Percentiles rank a stretch among this genome's conserved stretches.
Evolutionary conservation across 75 land plant species (phyloP).

Genomic region (Cupressus sempervirens): DNA sequence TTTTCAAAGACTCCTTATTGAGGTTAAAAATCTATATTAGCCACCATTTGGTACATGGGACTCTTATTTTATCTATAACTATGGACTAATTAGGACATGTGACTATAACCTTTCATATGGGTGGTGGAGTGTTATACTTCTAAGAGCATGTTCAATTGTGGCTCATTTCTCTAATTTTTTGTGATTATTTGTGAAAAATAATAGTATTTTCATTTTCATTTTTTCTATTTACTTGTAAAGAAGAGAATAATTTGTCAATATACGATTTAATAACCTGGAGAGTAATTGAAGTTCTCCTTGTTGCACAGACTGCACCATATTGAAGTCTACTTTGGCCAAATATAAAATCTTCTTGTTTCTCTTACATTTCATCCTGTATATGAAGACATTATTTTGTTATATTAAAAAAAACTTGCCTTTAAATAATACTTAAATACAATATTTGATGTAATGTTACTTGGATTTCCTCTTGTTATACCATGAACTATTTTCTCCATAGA

Average conservation of each 20-base stretch:
- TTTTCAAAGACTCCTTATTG: too few species aligned
- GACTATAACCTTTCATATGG: too few species aligned
- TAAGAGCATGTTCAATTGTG: neutral
- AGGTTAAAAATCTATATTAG: too few species aligned
- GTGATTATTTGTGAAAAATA: neutral
- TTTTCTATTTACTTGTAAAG: constrained; percentile 15
- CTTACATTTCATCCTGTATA: neutral
- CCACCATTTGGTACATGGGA: too few species aligned
- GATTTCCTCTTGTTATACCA: neutral
- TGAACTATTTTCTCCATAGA: neutral
- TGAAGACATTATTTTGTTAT: neutral
- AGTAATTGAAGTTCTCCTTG: constrained; percentile 16
- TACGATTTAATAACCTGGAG: constrained; percentile 9
- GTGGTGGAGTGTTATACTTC: too few species aligned
- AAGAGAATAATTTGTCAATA: neutral
- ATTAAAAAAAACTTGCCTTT: neutral
- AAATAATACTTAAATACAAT: neutral
- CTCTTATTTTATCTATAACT: too few species aligned
- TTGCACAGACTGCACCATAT: constrained; percentile 14
- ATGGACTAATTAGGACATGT: too few species aligned
- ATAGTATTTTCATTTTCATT: constrained; percentile 8
- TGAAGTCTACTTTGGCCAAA: constrained; percentile 30
- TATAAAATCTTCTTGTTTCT: neutral
- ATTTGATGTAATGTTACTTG: neutral
- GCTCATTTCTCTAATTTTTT: too few species aligned